Conservation (phyloP, 306 rosid species). For the Dalbergia cochinchinensis region DNA sequence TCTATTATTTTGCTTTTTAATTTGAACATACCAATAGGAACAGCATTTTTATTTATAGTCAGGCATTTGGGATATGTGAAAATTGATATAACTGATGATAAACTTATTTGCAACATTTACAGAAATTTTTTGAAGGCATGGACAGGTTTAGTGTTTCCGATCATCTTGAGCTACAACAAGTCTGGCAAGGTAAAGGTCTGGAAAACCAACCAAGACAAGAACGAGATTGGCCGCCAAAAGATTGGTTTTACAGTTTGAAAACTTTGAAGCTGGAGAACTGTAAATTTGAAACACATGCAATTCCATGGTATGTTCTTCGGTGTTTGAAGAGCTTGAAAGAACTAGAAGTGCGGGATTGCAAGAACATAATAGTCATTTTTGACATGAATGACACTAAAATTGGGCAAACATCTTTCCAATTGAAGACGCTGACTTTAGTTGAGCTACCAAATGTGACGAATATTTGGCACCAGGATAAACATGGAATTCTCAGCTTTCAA, state of each 20-base stretch:
- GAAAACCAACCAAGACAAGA: too few relatives aligned
- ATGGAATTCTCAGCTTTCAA: neutral
- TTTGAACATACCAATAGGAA: neutral
- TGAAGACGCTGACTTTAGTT: neutral
- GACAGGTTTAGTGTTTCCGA: neutral
- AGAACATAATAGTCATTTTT: neutral
- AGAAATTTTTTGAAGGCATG: neutral
- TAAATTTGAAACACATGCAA: neutral
- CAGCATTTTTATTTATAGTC: neutral
- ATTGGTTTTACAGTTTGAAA: neutral
- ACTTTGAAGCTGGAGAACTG: neutral
- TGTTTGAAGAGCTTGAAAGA: neutral
- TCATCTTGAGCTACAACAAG: neutral
- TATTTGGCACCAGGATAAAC: neutral
- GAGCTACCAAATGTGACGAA: neutral
- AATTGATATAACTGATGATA: neutral
- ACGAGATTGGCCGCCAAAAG: neutral
- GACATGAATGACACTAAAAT: neutral
- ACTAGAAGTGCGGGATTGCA: neutral
- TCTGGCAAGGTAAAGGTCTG: neutral
- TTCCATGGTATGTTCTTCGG: neutral
- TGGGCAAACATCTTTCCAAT: neutral
- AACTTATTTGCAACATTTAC: neutral
- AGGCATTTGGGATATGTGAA: neutral
- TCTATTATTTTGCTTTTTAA: neutral